A percentile compares a stretch with the other conserved stretches of the same genome.
phyloP scores from a whole-genome alignment of 2,329 filamentous ascomycete genomes.

The Hypoxylon sp. region DNA sequence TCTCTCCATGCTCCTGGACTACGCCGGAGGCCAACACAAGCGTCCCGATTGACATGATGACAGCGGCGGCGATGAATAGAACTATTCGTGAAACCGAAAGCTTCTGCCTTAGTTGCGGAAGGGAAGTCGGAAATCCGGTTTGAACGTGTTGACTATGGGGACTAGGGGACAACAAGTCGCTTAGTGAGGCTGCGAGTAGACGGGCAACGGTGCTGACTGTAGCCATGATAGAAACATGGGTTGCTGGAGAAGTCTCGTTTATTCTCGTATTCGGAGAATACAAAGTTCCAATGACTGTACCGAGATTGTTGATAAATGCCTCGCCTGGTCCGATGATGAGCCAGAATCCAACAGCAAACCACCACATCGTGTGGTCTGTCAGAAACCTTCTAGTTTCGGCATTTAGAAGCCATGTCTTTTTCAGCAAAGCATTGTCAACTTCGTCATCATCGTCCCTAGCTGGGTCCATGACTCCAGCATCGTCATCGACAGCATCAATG shows the following conservation, averaged over 20 bases:
- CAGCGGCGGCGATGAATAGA: conserved; percentile 82
- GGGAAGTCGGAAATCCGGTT: conserved; percentile 55
- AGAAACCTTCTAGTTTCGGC: conserved; percentile 90
- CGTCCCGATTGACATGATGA: conserved; percentile 82
- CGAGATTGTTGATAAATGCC: conserved; percentile 97
- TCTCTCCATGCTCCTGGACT: conserved; percentile 79
- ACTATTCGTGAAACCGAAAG: conserved; percentile 81
- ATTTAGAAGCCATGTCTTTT: conserved; percentile 93
- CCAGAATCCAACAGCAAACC: conserved; percentile 90
- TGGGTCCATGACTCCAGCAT: conserved; percentile 59
- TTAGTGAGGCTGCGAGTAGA: conserved; percentile 89
- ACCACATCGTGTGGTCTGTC: conserved; percentile 94
- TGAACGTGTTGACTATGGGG: conserved; percentile 73
- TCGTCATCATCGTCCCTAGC: conserved; percentile 56
- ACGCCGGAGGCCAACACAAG: conserved; percentile 82
- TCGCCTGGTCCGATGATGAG: conserved; percentile 96
- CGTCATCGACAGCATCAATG: conserved; percentile 62
- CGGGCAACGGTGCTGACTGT: conserved; percentile 92
- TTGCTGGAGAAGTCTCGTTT: conserved; percentile 75
- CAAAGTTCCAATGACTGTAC: conserved; percentile 91
- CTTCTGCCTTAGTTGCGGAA: conserved; percentile 55
- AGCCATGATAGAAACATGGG: conserved; percentile 93
- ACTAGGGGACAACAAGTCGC: conserved; percentile 84
- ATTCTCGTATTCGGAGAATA: conserved; percentile 70
- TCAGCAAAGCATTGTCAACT: conserved; percentile 69